Base-by-base conservation (phyloP, 768 basidiomycete species). In the Rhodotorula diobovata region DNA sequence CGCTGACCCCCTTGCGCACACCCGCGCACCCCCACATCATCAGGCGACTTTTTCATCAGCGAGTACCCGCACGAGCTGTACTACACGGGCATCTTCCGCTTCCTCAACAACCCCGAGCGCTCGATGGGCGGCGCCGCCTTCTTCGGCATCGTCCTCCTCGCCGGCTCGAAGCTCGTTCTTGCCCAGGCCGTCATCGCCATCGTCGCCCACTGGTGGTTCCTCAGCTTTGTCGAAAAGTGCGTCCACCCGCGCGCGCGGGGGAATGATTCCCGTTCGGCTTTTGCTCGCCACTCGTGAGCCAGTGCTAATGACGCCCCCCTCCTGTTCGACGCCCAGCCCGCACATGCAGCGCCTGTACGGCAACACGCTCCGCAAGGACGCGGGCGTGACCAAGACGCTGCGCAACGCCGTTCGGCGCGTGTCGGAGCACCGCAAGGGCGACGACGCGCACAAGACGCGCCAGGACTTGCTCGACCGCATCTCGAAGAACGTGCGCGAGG, bases 301-400 rank as follows among this genome's bases (percentile, higher is more conserved):
- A 10, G 39, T 35, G 14, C 58, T 46, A 2, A 30, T 25, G 16
- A 5, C 56, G 25, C 21, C 14, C 28, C 5, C 14, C 15, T 15
- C 41, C 0, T 11, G 21, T 1, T 39, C 9, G 21, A 7, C 65
- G n/a, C n/a, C n/a, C n/a, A 98, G 95, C 76, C 96, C 96, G n/a
- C 96, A 98, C 81, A 98, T 98, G 96, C 87, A 86, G 71, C 93
- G 91, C 79, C 84, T 98, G 30, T 99, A 99, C 80, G 95, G 96
- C 6, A 87, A 94, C 77, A 88, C 90, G 23, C 83, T 99, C 21
- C 88, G 96, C 73, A 92, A 93, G 81, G 95, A 98, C 68, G 95
- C 94, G 2, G 96, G 96, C 62, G 90, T 98, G 73, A 91, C 95
- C 76, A 96, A 97, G 83, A 94, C 97, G n/a, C 88, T 99, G 80